These are phyloP conservation scores for Lophiostoma macrostomum DNA, from an alignment of 495 filamentous ascomycete genomes.

Conservation along the genomic window DNA sequence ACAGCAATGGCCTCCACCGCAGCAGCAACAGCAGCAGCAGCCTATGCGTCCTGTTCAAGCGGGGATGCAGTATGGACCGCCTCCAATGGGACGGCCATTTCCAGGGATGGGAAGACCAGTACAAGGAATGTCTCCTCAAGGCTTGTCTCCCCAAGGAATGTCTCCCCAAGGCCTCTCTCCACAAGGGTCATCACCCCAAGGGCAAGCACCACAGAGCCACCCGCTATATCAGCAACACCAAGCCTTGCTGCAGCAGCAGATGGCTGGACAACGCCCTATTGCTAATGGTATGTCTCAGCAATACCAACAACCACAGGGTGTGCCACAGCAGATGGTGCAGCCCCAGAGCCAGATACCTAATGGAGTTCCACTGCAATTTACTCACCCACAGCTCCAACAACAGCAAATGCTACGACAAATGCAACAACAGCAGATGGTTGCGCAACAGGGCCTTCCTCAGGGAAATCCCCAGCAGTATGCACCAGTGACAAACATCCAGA, in stretches of 20 bases:
- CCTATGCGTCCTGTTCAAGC: slow-evolving; percentile 5
- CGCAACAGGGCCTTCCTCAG: too few species aligned
- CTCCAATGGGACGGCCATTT: slow-evolving; percentile 4
- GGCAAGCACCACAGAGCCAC: slow-evolving; percentile 5
- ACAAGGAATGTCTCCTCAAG: slow-evolving; percentile 8
- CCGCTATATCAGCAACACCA: neutral
- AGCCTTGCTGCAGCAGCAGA: neutral
- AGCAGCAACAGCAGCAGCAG: slow-evolving; percentile 9
- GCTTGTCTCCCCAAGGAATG: slow-evolving; percentile 5
- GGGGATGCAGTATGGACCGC: slow-evolving; percentile 12
- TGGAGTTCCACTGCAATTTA: too few species aligned
- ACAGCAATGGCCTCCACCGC: slow-evolving; percentile 24
- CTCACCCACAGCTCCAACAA: neutral
- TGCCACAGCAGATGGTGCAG: too few species aligned
- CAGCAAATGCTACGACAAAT: neutral
- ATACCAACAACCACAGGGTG: too few species aligned
- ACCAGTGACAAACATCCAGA: neutral
- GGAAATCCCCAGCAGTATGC: too few species aligned
- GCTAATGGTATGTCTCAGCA: too few species aligned
- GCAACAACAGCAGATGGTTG: neutral
- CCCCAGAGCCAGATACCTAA: too few species aligned
- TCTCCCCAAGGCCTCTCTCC: slow-evolving; percentile 10
- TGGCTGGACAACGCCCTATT: too few species aligned
- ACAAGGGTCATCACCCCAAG: slow-evolving; percentile 15
- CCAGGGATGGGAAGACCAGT: slow-evolving; percentile 11